A percentile compares a stretch with the other conserved stretches of the same genome.
Conservation (phyloP, 805 yeast genomes). For the Kuraishia molischiana region DNA sequence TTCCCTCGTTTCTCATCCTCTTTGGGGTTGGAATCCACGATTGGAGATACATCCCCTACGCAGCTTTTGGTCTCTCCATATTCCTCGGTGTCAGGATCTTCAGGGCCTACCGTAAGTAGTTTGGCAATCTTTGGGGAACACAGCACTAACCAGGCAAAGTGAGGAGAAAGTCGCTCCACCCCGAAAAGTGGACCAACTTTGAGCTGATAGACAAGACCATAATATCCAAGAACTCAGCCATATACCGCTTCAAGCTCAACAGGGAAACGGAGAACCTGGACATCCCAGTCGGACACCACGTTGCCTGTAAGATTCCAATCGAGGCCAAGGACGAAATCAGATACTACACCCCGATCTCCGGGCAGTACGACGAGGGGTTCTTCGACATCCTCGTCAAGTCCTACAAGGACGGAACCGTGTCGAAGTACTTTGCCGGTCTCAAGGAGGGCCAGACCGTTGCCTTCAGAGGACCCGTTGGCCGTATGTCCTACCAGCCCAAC, state of each 20-base stretch:
- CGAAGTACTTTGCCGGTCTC: conserved; percentile 55
- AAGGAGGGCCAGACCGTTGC: conserved; percentile 56
- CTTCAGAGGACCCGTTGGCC: conserved; percentile 76
- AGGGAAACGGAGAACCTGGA: conserved; percentile 51
- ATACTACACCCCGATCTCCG: conserved; percentile 71
- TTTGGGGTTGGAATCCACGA: conserved; percentile 51
- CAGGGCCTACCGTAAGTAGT: conserved; percentile 21
- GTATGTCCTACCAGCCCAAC: conserved; percentile 48
- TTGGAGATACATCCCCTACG: conserved; percentile 36
- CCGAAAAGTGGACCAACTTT: conserved; percentile 49
- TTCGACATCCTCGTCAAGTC: conserved; percentile 73
- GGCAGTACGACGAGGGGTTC: conserved; percentile 59
- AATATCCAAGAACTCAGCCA: conserved; percentile 60
- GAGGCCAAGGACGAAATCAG: conserved; percentile 47
- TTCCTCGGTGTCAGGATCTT: conserved; percentile 25
- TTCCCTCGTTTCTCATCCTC: conserved; percentile 53
- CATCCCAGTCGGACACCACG: conserved; percentile 69
- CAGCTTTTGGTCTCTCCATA: conserved; percentile 28
- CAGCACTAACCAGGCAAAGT: background rate
- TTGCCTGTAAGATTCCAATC: conserved; percentile 42
- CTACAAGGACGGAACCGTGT: conserved; percentile 61
- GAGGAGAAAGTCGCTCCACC: conserved; percentile 34
- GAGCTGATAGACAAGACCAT: conserved; percentile 70
- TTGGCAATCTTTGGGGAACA: background rate
- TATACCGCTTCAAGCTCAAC: conserved; percentile 60